Percentiles rank a stretch among this genome's conserved stretches.
Conservation (phyloP, 768 basidiomycete genomes). For the Termitomyces sp. region DNA sequence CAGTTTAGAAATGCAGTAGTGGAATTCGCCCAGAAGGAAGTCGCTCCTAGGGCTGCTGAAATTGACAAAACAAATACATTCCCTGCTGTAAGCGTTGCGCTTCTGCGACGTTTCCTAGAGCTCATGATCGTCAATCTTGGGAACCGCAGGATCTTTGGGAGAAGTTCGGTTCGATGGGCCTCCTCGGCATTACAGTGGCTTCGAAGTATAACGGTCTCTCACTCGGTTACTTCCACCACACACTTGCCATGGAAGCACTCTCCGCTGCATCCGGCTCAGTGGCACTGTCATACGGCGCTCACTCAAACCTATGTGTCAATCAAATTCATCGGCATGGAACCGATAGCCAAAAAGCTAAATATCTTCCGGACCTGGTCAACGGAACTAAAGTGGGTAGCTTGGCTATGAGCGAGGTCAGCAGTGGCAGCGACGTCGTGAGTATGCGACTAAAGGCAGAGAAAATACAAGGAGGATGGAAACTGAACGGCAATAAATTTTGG, state of each 20-base stretch:
- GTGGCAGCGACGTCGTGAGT: conserved; percentile 93
- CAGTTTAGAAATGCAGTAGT: conserved; percentile 80
- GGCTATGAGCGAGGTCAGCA: conserved; percentile 92
- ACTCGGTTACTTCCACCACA: conserved; percentile 83
- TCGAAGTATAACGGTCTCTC: conserved; percentile 78
- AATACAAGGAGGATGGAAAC: conserved; percentile 64
- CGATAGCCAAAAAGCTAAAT: conserved; percentile 75
- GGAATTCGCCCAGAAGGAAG: conserved; percentile 77
- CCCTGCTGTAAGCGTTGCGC: conserved; percentile 48
- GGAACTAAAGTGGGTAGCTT: conserved; percentile 85
- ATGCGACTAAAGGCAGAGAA: conserved; percentile 84
- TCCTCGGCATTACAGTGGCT: conserved; percentile 82
- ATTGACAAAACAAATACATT: conserved; percentile 84
- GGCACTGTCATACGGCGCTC: conserved; percentile 87
- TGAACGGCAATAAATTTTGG: conserved; percentile 96
- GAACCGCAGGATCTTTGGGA: conserved; percentile 70
- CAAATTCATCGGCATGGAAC: conserved; percentile 86
- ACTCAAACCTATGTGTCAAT: conserved; percentile 86
- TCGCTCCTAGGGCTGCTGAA: conserved; percentile 81
- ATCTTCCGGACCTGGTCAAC: conserved; percentile 72
- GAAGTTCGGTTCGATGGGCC: conserved; percentile 88
- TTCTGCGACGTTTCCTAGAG: not conserved
- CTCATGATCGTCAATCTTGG: conserved; percentile 4
- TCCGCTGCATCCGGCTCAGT: conserved; percentile 89
- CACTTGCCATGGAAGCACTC: conserved; percentile 91